A percentile compares a stretch with the other conserved stretches of the same genome.
phyloP scores from a whole-genome alignment of 2,329 filamentous ascomycete species.

The Fusarium abutilonis region DNA sequence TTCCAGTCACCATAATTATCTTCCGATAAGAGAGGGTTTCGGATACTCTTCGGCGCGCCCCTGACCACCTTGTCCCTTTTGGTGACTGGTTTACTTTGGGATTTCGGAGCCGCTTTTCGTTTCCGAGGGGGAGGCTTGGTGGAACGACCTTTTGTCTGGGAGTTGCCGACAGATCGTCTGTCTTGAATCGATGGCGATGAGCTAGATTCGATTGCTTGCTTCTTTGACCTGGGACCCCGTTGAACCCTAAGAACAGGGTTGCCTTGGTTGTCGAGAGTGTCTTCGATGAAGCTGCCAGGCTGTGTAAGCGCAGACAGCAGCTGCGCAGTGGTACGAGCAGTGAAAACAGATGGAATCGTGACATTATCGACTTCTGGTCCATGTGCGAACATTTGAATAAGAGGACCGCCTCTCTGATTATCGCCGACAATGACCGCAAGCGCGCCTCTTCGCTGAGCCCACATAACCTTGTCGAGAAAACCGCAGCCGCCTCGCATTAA shows the following conservation, averaged over 20 bases:
- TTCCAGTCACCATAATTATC: constrained; percentile 25
- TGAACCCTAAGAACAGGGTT: constrained; percentile 65
- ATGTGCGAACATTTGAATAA: constrained; percentile 98
- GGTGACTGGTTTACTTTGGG: constrained; percentile 13
- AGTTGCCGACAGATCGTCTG: constrained; percentile 24
- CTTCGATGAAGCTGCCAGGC: constrained; percentile 70
- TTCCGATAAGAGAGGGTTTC: constrained; percentile 31
- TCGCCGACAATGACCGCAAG: constrained; percentile 94
- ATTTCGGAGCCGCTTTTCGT: constrained; percentile 17
- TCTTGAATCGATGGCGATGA: constrained; percentile 20
- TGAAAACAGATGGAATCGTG: constrained; percentile 93
- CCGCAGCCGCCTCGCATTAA: constrained; percentile 93
- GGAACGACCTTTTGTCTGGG: constrained; percentile 14
- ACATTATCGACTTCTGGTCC: constrained; percentile 91
- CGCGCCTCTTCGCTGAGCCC: constrained; percentile 91
- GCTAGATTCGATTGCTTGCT: constrained; percentile 17
- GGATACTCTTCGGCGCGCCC: constrained; percentile 20
- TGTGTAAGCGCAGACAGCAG: constrained; percentile 88
- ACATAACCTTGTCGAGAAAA: constrained; percentile 96
- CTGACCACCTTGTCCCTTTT: constrained; percentile 17
- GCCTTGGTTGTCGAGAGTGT: constrained; percentile 68
- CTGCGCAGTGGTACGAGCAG: constrained; percentile 92
- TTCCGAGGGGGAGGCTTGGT: constrained; percentile 17
- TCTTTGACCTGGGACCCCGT: constrained; percentile 53
- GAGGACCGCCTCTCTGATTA: constrained; percentile 84